These are phyloP conservation scores for Austroboletus rostrupii DNA, from an alignment of 1,284 basidiomycete species.

Conservation along the genomic window DNA sequence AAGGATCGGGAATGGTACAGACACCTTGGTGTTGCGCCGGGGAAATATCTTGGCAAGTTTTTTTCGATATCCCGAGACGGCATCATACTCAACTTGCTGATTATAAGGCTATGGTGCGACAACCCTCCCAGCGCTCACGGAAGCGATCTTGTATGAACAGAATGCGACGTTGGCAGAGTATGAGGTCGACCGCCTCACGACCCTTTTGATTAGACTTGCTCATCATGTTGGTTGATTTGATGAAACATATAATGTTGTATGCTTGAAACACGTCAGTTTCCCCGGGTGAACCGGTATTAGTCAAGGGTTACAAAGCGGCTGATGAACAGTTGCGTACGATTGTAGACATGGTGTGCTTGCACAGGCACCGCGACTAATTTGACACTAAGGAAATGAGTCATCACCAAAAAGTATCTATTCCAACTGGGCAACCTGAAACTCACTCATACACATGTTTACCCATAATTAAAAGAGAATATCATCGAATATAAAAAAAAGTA, in stretches of 20 bases:
- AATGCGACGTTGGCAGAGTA: conserved; percentile 56
- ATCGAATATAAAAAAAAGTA: conserved; percentile 13
- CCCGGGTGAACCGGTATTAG: too few species aligned
- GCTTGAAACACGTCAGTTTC: too few species aligned
- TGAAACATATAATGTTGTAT: neutral
- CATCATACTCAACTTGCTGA: neutral
- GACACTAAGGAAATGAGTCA: too few species aligned
- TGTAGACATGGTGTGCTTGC: too few species aligned
- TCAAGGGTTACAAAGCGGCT: too few species aligned
- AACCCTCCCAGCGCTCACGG: conserved; percentile 79
- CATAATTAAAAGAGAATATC: conserved; percentile 19
- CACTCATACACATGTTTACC: conserved; percentile 1
- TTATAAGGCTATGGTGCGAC: conserved; percentile 78
- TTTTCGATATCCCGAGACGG: neutral
- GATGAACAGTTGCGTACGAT: neutral
- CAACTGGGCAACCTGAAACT: neutral
- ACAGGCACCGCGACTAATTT: too few species aligned
- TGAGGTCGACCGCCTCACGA: conserved; percentile 62
- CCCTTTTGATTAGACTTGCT: conserved; percentile 53
- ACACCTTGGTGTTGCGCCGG: conserved; percentile 86
- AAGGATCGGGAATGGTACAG: conserved; percentile 82
- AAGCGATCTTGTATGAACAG: conserved; percentile 72
- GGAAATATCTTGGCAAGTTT: conserved; percentile 76
- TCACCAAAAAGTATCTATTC: neutral
- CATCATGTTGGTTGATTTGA: conserved; percentile 30